Base-by-base conservation (phyloP, 208 protist genomes). In the Trypanosoma brucei region DNA sequence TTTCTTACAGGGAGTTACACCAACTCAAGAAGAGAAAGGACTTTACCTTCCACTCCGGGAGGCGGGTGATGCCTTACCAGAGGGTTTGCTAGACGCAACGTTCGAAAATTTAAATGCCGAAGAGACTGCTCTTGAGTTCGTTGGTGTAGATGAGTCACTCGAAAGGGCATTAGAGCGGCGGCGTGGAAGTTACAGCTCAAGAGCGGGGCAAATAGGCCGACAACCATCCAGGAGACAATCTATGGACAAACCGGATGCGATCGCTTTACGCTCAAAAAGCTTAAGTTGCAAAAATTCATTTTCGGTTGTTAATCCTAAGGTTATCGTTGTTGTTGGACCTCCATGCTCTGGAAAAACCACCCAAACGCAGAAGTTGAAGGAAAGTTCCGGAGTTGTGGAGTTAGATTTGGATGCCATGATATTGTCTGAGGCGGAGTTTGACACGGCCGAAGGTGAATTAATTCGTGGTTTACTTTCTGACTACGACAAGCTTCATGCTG, bases 331-430 rank as follows among this genome's bases (percentile, higher is more conserved):
- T 51, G 64, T 85, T 13, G 92, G 92, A 0, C 88, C 92, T 5
- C 84, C 92, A 14, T 70, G 79, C 53, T 76, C 82, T 30, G 88
- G 86, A 4, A 94, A 94, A 64, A 85, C 86, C 7, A 82, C 75
- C 2, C 67, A 92, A 51, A 76, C 84, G 31, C 42, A 44, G 42
- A 55, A 59, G 52, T 76, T 96, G 35, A 30, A 62, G 22, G 7
- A 76, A 33, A 52, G 56, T 55, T 49, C 66, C 35, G 64, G 50
- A 11, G 72, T 74, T 48, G 55, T 51, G 51, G 40, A 60, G 13
- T 54, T 93, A 0, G 72, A 88, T 39, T 51, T 90, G 3, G 76
- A 93, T 55, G 64, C 72, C 14, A 72, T 93, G 51, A 53, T 92
- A 13, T 55, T 62, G 3, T 58, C 64, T 0, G 86, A 87, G 52